phyloP scores from a whole-genome alignment of 106 monocot species.

The Acanthochlamys bracteata region DNA sequence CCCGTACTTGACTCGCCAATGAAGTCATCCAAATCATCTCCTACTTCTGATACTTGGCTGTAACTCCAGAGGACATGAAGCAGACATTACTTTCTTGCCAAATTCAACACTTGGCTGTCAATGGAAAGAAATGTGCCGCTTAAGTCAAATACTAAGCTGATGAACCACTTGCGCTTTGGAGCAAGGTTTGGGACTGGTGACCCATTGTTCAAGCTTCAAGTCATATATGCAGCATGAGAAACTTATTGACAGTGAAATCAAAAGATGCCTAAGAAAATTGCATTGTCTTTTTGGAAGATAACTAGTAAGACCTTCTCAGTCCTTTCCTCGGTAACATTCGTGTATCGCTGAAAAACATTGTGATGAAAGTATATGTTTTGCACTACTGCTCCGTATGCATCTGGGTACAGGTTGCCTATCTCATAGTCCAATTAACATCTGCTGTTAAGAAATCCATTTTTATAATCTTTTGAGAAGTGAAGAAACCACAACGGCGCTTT shows the following conservation, averaged over 20 bases:
- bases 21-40: slow-evolving; percentile 18
- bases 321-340: no score
- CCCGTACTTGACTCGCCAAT: slow-evolving; percentile 46
- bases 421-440: no score
- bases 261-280: background rate
- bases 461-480: no score
- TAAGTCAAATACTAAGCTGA: slow-evolving; percentile 32
- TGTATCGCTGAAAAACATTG: no score
- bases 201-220: slow-evolving; percentile 31
- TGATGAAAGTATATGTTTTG: no score
- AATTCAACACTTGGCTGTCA: slow-evolving; percentile 13
- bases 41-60: slow-evolving; percentile 22
- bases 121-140: slow-evolving; percentile 1
- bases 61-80: slow-evolving; percentile 16
- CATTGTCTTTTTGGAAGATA: background rate
- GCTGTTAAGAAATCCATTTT: no score
- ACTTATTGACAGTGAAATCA: background rate
- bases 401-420: no score
- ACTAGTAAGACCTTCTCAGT: no score
- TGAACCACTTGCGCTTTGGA: slow-evolving; percentile 75
- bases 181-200: slow-evolving; percentile 41
- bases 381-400: no score
- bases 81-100: slow-evolving; percentile 21
- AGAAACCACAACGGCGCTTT: no score
- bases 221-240: slow-evolving; percentile 34